A percentile compares a stretch with the other conserved stretches of the same genome.
phyloP scores from a whole-genome alignment of 768 basidiomycete genomes.

The Hemileccinum impolitum region DNA sequence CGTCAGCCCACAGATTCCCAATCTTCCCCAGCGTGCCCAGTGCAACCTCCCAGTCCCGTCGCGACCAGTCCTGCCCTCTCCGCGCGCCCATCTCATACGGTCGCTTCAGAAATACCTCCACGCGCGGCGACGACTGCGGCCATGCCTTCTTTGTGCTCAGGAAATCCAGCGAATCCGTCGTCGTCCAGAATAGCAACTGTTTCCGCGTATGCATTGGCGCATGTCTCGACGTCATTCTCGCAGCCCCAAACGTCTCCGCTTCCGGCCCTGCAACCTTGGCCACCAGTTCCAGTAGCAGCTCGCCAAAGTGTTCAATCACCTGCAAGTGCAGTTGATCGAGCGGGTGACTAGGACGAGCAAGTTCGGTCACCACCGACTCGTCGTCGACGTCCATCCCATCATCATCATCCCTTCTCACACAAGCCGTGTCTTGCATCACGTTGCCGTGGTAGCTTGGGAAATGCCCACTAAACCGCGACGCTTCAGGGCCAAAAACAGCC shows the following conservation, averaged over 20 bases:
- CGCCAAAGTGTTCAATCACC: constrained; percentile 65
- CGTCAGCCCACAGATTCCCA: constrained; percentile 52
- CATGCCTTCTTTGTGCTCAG: constrained; percentile 40
- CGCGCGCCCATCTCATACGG: constrained; percentile 54
- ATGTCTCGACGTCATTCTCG: constrained; percentile 44
- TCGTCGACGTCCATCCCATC: constrained; percentile 66
- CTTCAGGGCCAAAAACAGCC: constrained; percentile 40
- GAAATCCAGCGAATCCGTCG: constrained; percentile 56
- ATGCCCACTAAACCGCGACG: constrained; percentile 40
- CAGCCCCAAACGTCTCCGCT: constrained; percentile 36
- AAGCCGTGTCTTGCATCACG: constrained; percentile 9
- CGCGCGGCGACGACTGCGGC: constrained; percentile 38
- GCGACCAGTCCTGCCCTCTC: constrained; percentile 73
- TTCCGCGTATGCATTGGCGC: constrained; percentile 51
- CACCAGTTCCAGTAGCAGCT: constrained; percentile 56
- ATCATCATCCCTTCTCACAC: constrained; percentile 35
- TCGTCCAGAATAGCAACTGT: constrained; percentile 48
- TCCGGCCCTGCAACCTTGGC: constrained; percentile 50
- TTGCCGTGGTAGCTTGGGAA: constrained; percentile 37
- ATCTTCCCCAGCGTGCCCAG: constrained; percentile 45
- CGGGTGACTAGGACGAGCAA: constrained; percentile 49
- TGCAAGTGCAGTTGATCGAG: constrained; percentile 66
- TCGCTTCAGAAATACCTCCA: constrained; percentile 50
- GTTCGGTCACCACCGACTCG: constrained; percentile 33
- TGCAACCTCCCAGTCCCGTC: constrained; percentile 60